phyloP scores from a whole-genome alignment of 352 stramenopile species.

The Pythium brassicae region DNA sequence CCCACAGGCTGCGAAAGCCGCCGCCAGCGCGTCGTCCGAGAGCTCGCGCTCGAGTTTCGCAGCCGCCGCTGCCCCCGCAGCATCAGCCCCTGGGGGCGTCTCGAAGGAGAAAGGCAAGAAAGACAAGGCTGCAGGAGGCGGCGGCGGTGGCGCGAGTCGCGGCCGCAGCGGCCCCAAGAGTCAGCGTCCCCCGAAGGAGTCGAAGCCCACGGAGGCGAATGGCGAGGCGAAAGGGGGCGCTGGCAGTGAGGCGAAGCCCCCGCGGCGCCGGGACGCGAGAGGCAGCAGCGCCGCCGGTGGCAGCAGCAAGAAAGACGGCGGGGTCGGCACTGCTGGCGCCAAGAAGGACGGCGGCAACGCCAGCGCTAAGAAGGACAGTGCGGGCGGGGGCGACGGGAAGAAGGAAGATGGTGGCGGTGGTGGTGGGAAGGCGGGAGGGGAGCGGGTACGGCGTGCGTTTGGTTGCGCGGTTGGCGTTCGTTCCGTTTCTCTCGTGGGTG shows the following conservation, averaged over 20 bases:
- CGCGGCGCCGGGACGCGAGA: conserved; percentile 23
- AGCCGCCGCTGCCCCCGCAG: background rate
- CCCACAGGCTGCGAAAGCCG: conserved; percentile 1
- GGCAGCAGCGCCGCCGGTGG: conserved; percentile 4
- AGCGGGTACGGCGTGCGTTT: conserved; percentile 19
- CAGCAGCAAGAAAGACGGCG: background rate
- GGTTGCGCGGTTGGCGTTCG: background rate
- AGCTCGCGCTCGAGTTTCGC: background rate
- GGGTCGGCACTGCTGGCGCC: background rate
- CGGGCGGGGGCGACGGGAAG: conserved; percentile 2
- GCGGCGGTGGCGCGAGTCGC: conserved; percentile 4
- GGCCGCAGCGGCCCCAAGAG: conserved; percentile 21
- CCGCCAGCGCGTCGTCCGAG: background rate
- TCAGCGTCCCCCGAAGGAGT: conserved; percentile 24
- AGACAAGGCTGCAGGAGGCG: background rate
- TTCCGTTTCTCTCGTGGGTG: no score
- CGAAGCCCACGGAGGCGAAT: conserved; percentile 18
- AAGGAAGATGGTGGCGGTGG: background rate
- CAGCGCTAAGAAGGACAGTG: conserved; percentile 22
- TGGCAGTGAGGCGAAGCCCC: conserved; percentile 22
- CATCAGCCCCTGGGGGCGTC: conserved; percentile 1
- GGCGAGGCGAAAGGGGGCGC: conserved; percentile 13
- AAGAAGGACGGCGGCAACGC: background rate
- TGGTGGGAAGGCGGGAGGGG: conserved; percentile 11
- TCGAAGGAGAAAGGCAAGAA: conserved; percentile 20